Evolutionary conservation across 345 rosid species (phyloP), one percentile per base, ranked within the genome.

Genomic region (Camelina hispida): DNA sequence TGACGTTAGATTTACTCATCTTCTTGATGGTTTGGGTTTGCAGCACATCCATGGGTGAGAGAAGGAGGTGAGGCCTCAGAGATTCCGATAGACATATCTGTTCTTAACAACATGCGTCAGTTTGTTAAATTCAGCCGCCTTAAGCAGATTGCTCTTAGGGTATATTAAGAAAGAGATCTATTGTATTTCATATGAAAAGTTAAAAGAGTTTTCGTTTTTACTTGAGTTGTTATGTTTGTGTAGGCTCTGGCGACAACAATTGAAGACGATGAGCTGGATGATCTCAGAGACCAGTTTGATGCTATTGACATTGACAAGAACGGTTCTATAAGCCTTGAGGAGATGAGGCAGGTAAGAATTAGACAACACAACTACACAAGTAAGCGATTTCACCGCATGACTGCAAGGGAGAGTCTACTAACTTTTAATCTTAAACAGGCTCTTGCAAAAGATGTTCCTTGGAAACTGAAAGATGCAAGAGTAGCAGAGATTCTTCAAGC

Each of bases 271-370:
- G 97, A 94, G 84, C 57, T 92, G 40, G 83, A 86, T 64, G 91
- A 85, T 85, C 93, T 94, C 22, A 84, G 85, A 62, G 98, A 94
- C 83, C 98, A 91, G 73, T 91, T 94, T 81, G 96, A 85, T 82
- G 97, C 98, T 23, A 94, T 94, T 76, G 98, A 94, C 81, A 88
- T 87, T 35, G 97, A 94, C 74, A 94, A 90, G 83, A 94, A 88
- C 74, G 98, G 97, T 74, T 68, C 96, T 30, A 94, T 91, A 44
- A 91, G 97, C 75, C 97, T 91, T 65, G 98, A 94, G 64, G 98
- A 94, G 84, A 90, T 94, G 98, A 84, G 97, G 77, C 95, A 86
- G 93, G 98, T 87, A 62, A 72, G 40, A 51, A 9, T 10, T 25
- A 16, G 35, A 40, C 20, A 67, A 32, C 56, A 46, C 56, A 14